Conservation (phyloP, 306 rosid genomes). For the Oxytropis ochrocephala region DNA sequence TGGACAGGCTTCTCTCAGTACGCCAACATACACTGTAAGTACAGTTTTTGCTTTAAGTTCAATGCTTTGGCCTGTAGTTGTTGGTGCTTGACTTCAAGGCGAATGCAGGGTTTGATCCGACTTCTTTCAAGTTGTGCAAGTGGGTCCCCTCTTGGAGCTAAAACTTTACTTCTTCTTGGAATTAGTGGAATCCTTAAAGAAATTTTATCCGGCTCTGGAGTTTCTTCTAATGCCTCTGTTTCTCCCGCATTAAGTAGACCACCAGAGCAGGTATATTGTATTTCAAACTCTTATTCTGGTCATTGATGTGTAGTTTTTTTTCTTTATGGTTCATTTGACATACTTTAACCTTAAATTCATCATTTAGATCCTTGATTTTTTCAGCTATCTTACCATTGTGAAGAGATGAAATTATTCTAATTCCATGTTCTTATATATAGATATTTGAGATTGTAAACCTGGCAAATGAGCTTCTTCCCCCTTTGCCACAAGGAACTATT, state of each 20-base stretch:
- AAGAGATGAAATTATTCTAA: neutral
- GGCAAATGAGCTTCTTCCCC: conserved; percentile 95
- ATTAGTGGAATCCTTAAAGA: conserved; percentile 94
- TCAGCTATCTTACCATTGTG: neutral
- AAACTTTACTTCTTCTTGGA: conserved; percentile 84
- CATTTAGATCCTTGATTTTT: conserved; percentile 3
- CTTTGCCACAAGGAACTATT: conserved; percentile 88
- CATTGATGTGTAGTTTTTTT: neutral
- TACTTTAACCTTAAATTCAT: neutral
- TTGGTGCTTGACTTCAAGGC: conserved; percentile 23
- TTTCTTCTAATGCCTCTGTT: conserved; percentile 66
- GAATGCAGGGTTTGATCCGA: conserved; percentile 87
- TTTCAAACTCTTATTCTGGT: neutral
- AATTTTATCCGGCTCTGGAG: conserved; percentile 79
- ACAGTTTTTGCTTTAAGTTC: neutral
- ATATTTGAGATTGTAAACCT: conserved; percentile 95
- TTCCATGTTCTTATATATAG: conserved; percentile 28
- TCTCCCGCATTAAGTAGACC: conserved; percentile 93
- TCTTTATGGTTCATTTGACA: neutral
- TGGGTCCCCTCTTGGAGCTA: conserved; percentile 94
- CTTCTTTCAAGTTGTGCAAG: conserved; percentile 96
- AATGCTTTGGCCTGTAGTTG: neutral
- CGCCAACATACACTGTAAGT: conserved; percentile 86
- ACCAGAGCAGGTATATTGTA: conserved; percentile 68
- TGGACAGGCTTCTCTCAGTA: conserved; percentile 93